These are phyloP conservation scores for Cymbomonas tetramitiformis DNA, from an alignment of 139 green algal species.

Conservation along the genomic window DNA sequence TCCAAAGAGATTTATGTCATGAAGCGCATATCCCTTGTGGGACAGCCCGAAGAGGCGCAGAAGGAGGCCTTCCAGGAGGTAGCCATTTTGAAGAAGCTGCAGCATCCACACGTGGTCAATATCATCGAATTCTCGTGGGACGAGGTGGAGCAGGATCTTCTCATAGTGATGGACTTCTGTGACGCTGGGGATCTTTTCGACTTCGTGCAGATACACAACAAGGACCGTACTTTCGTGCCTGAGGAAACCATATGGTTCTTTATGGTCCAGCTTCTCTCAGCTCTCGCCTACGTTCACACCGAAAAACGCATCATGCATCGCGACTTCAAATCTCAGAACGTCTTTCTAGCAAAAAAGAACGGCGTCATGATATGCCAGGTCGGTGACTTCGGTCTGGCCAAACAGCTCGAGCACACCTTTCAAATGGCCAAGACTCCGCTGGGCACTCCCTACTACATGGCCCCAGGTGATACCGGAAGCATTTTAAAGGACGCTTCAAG, in stretches of 20 bases:
- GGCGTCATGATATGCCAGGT: conserved; percentile 9
- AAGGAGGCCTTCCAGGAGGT: too few relatives aligned
- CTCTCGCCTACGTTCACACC: conserved; percentile 15
- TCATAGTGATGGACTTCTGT: conserved; percentile 15
- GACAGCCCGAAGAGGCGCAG: too few relatives aligned
- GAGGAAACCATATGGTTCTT: conserved; percentile 14
- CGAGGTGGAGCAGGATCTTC: too few relatives aligned
- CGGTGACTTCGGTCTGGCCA: conserved; percentile 23
- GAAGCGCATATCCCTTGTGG: too few relatives aligned
- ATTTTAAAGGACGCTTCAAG: too few relatives aligned
- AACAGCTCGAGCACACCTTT: conserved; percentile 3
- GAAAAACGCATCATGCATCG: conserved; percentile 19
- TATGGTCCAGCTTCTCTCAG: conserved; percentile 21
- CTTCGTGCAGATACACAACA: too few relatives aligned
- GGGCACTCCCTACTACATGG: conserved; percentile 28
- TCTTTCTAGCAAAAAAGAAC: conserved; percentile 3
- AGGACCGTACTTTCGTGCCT: too few relatives aligned
- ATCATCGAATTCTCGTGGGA: too few relatives aligned
- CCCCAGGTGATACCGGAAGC: too few relatives aligned
- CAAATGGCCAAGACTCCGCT: conserved; percentile 16
- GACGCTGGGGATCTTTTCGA: conserved; percentile 19
- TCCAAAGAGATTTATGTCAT: too few relatives aligned
- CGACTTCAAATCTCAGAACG: conserved; percentile 10
- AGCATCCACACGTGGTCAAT: too few relatives aligned
- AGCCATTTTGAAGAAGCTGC: too few relatives aligned